phyloP scores from a whole-genome alignment of 2,329 filamentous ascomycete genomes.

The Tolypocladium ovalisporum region DNA sequence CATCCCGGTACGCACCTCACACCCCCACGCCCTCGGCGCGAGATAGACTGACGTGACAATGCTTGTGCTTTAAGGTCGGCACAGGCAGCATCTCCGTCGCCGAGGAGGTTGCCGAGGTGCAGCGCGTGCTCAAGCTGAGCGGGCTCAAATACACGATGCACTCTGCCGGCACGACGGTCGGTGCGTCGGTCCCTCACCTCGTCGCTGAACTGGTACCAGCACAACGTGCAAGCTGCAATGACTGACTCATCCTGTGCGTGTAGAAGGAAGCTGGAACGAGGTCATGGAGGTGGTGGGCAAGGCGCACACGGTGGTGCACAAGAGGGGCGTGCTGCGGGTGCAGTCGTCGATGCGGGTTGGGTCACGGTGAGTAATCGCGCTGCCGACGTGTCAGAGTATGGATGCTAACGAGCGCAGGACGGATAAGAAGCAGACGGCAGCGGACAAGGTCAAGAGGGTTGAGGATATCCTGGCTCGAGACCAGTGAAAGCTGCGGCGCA shows the following conservation, averaged over 20 bases:
- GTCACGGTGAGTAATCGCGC: constrained; percentile 45
- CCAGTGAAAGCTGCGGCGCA: neutral
- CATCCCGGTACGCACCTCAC: constrained; percentile 55
- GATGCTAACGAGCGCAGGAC: constrained; percentile 42
- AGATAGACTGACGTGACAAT: neutral
- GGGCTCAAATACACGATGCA: constrained; percentile 83
- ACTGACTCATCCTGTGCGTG: neutral
- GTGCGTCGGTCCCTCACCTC: constrained; percentile 36
- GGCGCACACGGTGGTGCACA: constrained; percentile 68
- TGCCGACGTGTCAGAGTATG: neutral
- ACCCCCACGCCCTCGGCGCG: neutral
- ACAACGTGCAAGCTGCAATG: neutral
- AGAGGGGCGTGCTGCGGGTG: constrained; percentile 66
- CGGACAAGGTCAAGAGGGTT: constrained; percentile 64
- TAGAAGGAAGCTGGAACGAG: constrained; percentile 85
- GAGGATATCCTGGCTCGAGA: constrained; percentile 33
- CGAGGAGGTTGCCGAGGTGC: constrained; percentile 78
- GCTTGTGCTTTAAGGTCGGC: constrained; percentile 48
- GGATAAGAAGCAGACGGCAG: constrained; percentile 73
- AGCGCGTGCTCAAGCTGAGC: constrained; percentile 70
- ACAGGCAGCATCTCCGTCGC: constrained; percentile 68
- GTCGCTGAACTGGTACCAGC: neutral
- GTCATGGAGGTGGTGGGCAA: constrained; percentile 82
- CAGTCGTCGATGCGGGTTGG: constrained; percentile 85
- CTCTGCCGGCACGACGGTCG: constrained; percentile 84